phyloP scores from a whole-genome alignment of 176 grass and related monocot species.

The Carex cristatella region DNA sequence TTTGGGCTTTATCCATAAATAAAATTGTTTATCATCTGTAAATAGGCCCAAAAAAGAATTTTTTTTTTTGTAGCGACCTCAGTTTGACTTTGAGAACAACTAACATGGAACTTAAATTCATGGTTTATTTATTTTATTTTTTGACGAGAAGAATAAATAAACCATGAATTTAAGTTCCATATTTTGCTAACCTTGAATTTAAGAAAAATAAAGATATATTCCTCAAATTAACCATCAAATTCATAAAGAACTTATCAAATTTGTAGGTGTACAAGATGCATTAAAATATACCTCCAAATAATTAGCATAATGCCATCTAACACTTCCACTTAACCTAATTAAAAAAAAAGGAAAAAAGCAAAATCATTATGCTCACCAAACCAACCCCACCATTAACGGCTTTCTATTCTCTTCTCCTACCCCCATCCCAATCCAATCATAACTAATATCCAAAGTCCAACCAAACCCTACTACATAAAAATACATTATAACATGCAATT shows the following conservation, averaged over 20 bases:
- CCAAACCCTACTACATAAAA: neutral
- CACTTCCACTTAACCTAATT: neutral
- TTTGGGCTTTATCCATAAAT: neutral
- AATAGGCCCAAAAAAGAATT: neutral
- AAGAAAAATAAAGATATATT: neutral
- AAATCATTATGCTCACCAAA: conserved; percentile 17
- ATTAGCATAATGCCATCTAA: neutral
- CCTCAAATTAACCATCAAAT: neutral
- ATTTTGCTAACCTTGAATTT: neutral
- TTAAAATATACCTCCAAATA: conserved; percentile 1
- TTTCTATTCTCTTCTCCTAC: neutral
- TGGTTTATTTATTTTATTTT: neutral
- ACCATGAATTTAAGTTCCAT: neutral
- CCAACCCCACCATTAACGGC: neutral
- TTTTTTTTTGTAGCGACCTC: neutral
- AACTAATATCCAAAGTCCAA: neutral
- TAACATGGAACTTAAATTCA: neutral
- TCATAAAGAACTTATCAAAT: neutral
- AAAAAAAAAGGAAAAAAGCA: neutral
- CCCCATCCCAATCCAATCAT: conserved; percentile 2
- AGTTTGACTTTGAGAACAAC: neutral
- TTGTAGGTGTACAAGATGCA: neutral
- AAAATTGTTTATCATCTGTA: neutral
- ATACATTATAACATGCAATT: conserved; percentile 20
- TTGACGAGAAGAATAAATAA: neutral